Evolutionary conservation across 129 eudicot species (phyloP).

Genomic region (Glebionis coronaria): DNA sequence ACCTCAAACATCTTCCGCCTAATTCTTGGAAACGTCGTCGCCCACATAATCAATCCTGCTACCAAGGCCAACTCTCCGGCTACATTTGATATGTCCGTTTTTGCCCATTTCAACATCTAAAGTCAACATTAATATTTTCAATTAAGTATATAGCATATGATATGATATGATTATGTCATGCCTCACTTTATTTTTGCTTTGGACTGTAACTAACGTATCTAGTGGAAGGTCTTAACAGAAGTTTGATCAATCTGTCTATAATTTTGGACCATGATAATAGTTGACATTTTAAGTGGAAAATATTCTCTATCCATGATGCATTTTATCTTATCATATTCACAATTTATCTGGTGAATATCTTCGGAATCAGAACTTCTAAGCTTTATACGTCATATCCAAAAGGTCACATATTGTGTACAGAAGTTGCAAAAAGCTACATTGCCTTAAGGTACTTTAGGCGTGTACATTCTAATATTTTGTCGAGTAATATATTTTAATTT

Average conservation of each 20-base stretch:
- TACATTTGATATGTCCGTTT: slow-evolving; percentile 41
- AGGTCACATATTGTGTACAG: neutral
- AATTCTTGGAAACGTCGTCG: slow-evolving; percentile 49
- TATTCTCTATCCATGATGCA: slow-evolving; percentile 7
- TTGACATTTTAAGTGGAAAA: slow-evolving; percentile 27
- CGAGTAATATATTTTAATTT: too few relatives aligned
- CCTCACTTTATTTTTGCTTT: too few relatives aligned
- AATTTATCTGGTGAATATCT: slow-evolving; percentile 17
- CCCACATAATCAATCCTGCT: slow-evolving; percentile 60
- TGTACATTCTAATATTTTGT: too few relatives aligned
- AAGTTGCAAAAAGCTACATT: too few relatives aligned
- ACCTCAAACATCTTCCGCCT: slow-evolving; percentile 74
- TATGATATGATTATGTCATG: too few relatives aligned
- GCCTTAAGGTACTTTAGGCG: too few relatives aligned
- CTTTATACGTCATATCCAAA: slow-evolving; percentile 8
- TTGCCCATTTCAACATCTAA: slow-evolving; percentile 71
- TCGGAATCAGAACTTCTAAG: neutral
- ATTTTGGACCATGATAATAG: slow-evolving; percentile 11
- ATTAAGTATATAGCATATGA: neutral
- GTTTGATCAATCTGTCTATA: slow-evolving; percentile 8
- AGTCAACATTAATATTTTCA: neutral
- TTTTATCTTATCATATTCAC: slow-evolving; percentile 19
- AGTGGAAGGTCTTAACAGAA: too few relatives aligned
- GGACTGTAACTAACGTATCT: too few relatives aligned
- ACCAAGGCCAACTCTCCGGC: slow-evolving; percentile 69